Base-by-base conservation (phyloP, 2,329 filamentous ascomycete species). In the Aspergillus nomiae region DNA sequence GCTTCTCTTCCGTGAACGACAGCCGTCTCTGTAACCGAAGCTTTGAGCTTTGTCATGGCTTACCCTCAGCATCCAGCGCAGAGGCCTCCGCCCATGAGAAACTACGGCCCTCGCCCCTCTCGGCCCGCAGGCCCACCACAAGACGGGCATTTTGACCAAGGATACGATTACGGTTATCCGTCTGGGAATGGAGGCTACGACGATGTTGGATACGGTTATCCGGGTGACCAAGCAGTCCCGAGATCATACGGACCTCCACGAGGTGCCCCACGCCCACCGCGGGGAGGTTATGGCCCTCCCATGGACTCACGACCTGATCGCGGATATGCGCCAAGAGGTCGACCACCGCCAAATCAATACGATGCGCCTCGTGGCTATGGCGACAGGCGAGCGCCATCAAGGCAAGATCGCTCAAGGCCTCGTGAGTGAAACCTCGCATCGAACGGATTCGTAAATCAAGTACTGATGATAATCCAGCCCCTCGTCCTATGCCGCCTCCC, bases 401-500 rank as follows among this genome's bases (percentile, higher is more conserved):
- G 71, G 45, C 68, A 70, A 45, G 73, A 74, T 45, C 71, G 70
- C 32, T 70, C 71, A 62, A 73, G 73, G 65, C 70, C 72, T 58
- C 70, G 77, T 77, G 72, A 75, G 76, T 76, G 9, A 63, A 57
- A 48, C 19, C 10, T 8, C n/a, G 51, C 12, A 38, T 38, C 12
- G n/a, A 19, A 16, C n/a, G n/a, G 34, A 26, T 28, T 16, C 4
- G 21, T 16, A 14, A 3, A 38, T 55, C 30, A 55, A 38, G 34
- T 26, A 38, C 51, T 55, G 51, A 55, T 43, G 56, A 65, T 67
- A 70, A 73, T 75, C 64, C 73, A 73, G 70, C 70, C 56, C 56
- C 69, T 68, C 57, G 67, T 68, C 41, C 78, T 76, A 4, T 16
- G 16, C 74, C 74, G 55, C 81, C 77, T 38, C 76, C 80, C 51